A percentile compares a stretch with the other conserved stretches of the same genome.
Evolutionary conservation across 208 protist genomes (phyloP).

Genomic region (Trypanosoma avium): DNA sequence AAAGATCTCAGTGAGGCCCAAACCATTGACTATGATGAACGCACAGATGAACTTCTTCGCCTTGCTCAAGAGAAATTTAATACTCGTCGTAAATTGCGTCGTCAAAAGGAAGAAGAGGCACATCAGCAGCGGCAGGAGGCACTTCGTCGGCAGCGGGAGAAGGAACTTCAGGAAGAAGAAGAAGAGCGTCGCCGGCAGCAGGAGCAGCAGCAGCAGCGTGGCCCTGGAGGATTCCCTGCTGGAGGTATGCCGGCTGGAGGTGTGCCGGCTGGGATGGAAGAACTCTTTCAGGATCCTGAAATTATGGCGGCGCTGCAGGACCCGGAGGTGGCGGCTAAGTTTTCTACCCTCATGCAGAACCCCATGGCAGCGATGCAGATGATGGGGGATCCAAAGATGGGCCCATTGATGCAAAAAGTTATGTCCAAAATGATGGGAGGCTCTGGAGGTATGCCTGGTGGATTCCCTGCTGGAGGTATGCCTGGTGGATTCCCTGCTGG

Average conservation of each 20-base stretch:
- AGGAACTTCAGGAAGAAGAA: conserved; percentile 30
- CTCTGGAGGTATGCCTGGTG: conserved; percentile 16
- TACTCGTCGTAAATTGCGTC: conserved; percentile 31
- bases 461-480: conserved; percentile 22
- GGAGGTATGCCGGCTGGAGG: conserved; percentile 42
- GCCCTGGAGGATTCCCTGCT: conserved; percentile 24
- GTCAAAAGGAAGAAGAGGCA: conserved; percentile 38
- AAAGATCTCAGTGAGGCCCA: conserved; percentile 72
- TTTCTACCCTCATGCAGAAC: conserved; percentile 60
- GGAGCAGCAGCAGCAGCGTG: background rate
- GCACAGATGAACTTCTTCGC: conserved; percentile 39
- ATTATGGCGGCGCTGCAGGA: conserved; percentile 68
- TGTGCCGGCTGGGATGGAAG: conserved; percentile 40
- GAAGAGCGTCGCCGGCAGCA: conserved; percentile 23
- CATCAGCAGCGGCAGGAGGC: conserved; percentile 38
- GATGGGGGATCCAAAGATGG: conserved; percentile 76
- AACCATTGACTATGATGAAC: conserved; percentile 78
- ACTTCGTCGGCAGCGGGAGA: conserved; percentile 42
- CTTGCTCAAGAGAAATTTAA: conserved; percentile 46
- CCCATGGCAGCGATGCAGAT: conserved; percentile 64
- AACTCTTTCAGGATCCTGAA: conserved; percentile 54
- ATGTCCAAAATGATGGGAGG: conserved; percentile 73
- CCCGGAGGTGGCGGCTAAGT: conserved; percentile 67
- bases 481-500: conserved; percentile 30
- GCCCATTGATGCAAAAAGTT: conserved; percentile 71